Evolutionary conservation across 176 grass and related monocot species (phyloP).

Genomic region (Guadua angustifolia): DNA sequence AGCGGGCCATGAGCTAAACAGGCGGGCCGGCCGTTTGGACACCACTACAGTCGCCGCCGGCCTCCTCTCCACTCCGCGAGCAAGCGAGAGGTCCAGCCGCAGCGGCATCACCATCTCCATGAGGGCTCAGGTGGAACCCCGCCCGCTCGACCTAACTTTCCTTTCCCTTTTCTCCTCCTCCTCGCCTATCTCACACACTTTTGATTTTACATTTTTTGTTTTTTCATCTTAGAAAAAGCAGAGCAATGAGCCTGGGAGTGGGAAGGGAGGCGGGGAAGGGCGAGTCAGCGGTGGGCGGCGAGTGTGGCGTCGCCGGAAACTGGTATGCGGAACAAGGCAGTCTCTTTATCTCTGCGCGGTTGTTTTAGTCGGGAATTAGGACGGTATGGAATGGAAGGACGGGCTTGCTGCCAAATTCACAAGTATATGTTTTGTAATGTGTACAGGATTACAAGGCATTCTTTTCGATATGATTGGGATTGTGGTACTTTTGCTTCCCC

Average conservation of each 20-base stretch:
- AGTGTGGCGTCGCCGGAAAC: constrained; percentile 70
- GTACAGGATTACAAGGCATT: background rate
- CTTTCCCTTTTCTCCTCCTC: background rate
- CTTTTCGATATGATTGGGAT: background rate
- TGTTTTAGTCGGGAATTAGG: constrained; percentile 21
- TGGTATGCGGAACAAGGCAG: constrained; percentile 42
- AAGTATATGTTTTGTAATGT: background rate
- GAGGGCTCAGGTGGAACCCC: constrained; percentile 46
- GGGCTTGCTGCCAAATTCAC: background rate
- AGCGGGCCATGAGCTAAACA: too few species aligned
- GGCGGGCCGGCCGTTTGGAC: too few species aligned
- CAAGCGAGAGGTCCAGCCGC: background rate
- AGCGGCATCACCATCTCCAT: constrained; percentile 40
- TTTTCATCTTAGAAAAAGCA: constrained; percentile 62
- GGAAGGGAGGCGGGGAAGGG: constrained; percentile 30
- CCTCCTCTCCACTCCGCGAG: constrained; percentile 3
- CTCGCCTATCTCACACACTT: background rate
- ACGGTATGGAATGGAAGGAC: background rate
- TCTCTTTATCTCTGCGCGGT: background rate
- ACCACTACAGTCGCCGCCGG: constrained; percentile 17
- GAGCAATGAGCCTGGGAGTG: constrained; percentile 31
- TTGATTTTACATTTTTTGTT: too few species aligned
- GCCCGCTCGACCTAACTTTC: background rate
- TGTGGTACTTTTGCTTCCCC: too few species aligned
- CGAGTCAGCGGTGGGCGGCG: constrained; percentile 44